These are phyloP conservation scores for Obba rivulosa DNA, from an alignment of 768 basidiomycete genomes.

Conservation along the genomic window DNA sequence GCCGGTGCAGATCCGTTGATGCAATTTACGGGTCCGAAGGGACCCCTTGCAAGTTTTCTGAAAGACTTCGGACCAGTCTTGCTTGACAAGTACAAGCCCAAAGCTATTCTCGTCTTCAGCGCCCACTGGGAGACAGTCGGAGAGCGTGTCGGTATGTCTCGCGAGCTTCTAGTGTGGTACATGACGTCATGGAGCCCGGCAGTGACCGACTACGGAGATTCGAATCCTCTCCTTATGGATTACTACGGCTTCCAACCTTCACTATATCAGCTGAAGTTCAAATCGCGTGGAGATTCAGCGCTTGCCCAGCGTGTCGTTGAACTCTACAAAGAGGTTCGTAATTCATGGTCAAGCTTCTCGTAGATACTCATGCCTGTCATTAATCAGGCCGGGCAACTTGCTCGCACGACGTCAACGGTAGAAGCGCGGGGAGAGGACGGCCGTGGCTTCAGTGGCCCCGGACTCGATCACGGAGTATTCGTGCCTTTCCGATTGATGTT, in stretches of 20 bases:
- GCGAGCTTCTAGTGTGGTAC: background rate
- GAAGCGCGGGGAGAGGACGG: slow-evolving; percentile 66
- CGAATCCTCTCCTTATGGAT: slow-evolving; percentile 71
- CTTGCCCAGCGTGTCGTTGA: slow-evolving; percentile 58
- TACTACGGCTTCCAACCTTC: slow-evolving; percentile 63
- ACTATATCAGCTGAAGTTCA: slow-evolving; percentile 61
- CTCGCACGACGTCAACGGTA: slow-evolving; percentile 40
- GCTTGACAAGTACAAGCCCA: slow-evolving; percentile 67
- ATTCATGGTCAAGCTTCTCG: background rate
- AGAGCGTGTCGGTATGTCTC: slow-evolving; percentile 49
- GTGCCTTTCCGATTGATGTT: slow-evolving; percentile 79
- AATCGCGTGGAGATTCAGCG: slow-evolving; percentile 54
- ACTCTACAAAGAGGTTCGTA: slow-evolving; percentile 46
- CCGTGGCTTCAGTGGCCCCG: slow-evolving; percentile 56
- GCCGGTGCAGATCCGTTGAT: slow-evolving; percentile 6
- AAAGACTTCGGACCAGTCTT: slow-evolving; percentile 60
- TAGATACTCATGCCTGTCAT: background rate
- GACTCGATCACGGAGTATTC: slow-evolving; percentile 77
- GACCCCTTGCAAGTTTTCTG: slow-evolving; percentile 55
- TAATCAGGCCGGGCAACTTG: slow-evolving; percentile 45
- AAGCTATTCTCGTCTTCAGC: slow-evolving; percentile 76
- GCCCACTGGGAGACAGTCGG: slow-evolving; percentile 74
- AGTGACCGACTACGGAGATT: slow-evolving; percentile 77
- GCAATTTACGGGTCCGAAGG: slow-evolving; percentile 38
- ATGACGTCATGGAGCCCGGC: background rate